Conservation (phyloP, 176 grass and related monocot species). For the Elymus sibiricus region DNA sequence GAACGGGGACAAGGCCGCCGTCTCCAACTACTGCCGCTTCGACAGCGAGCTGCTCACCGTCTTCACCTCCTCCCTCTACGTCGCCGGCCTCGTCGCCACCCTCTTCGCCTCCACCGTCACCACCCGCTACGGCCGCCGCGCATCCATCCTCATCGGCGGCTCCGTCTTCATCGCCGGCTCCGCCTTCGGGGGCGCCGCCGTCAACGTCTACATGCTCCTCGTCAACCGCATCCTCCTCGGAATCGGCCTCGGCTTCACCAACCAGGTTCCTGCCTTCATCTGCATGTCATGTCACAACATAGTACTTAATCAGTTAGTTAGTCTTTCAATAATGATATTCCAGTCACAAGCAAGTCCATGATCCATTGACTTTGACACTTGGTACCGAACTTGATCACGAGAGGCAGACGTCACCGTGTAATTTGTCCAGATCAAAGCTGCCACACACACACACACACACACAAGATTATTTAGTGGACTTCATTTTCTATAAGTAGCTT, state of each 20-base stretch:
- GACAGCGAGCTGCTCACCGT: constrained; percentile 86
- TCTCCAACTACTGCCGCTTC: constrained; percentile 89
- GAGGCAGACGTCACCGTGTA: background rate
- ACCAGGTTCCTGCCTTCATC: constrained; percentile 40
- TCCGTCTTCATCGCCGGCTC: constrained; percentile 69
- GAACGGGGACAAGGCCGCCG: constrained; percentile 34
- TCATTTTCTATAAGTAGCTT: background rate
- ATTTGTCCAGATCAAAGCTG: background rate
- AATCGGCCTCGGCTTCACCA: constrained; percentile 86
- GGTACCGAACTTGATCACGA: background rate
- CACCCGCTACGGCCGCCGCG: constrained; percentile 56
- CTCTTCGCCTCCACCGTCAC: constrained; percentile 76
- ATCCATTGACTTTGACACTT: background rate
- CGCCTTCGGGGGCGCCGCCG: constrained; percentile 50
- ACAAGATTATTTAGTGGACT: background rate
- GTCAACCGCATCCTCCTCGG: constrained; percentile 77
- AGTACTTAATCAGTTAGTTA: background rate
- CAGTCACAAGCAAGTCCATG: background rate
- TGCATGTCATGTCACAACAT: background rate
- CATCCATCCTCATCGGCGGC: constrained; percentile 81
- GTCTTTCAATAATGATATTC: background rate
- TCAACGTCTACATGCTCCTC: constrained; percentile 88
- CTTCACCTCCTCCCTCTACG: constrained; percentile 94
- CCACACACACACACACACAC: background rate
- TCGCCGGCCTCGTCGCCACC: constrained; percentile 80